These are phyloP conservation scores for Leptographium wingfieldii DNA, from an alignment of 2,329 filamentous ascomycete species.

Conservation along the genomic window DNA sequence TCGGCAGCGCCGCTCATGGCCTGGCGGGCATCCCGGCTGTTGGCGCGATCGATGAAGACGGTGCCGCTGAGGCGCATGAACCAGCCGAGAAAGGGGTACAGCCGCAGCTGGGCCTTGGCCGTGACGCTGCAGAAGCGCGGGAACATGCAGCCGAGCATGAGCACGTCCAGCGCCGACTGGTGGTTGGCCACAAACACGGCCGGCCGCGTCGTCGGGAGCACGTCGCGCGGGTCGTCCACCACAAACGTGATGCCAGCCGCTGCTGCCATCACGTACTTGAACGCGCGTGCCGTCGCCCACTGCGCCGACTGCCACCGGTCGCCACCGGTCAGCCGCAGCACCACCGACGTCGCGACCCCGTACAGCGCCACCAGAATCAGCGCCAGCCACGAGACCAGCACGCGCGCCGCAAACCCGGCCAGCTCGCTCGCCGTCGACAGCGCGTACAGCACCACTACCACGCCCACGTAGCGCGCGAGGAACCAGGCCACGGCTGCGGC, in stretches of 20 bases:
- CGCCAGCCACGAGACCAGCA: constrained; percentile 51
- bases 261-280: constrained; percentile 65
- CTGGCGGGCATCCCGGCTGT: constrained; percentile 66
- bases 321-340: constrained; percentile 58
- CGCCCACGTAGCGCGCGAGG: constrained; percentile 35
- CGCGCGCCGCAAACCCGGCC: constrained; percentile 56
- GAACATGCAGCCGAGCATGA: constrained; percentile 82
- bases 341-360: constrained; percentile 61
- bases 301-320: constrained; percentile 56
- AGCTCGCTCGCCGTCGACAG: constrained; percentile 45
- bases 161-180: constrained; percentile 89
- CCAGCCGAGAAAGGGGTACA: constrained; percentile 78
- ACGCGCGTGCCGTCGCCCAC: constrained; percentile 69
- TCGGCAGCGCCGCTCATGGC: constrained; percentile 74
- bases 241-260: constrained; percentile 69
- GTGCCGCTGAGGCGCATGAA: constrained; percentile 83
- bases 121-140: constrained; percentile 87
- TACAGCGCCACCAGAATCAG: constrained; percentile 52
- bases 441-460: constrained; percentile 47
- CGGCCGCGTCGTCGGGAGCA: constrained; percentile 55
- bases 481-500: constrained; percentile 29
- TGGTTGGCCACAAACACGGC: constrained; percentile 92
- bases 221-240: constrained; percentile 52
- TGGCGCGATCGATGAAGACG: constrained; percentile 90
- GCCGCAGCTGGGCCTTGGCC: constrained; percentile 74